Conservation (phyloP, 208 protist genomes). For the Trypanosoma scelopori region DNA sequence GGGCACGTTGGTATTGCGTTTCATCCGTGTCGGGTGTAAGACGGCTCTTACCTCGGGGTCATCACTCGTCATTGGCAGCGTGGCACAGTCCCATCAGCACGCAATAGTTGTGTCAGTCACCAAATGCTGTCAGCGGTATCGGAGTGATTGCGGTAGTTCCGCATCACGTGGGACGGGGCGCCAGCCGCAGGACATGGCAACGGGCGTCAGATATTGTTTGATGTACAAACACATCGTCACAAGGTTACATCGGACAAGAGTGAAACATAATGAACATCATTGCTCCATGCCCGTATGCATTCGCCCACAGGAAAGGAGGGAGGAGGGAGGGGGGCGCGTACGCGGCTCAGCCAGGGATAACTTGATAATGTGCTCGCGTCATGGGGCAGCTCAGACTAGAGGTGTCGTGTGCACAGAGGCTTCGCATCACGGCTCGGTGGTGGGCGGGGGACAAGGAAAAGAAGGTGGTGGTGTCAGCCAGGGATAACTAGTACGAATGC, state of each 20-base stretch:
- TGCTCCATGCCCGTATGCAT: not conserved
- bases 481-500: constrained; percentile 3
- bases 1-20: not conserved
- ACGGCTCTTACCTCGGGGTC: constrained; percentile 3
- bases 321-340: not conserved
- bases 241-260: constrained; percentile 12
- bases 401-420: constrained; percentile 20
- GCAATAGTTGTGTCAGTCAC: too few species aligned
- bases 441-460: too few species aligned
- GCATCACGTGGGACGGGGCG: not conserved
- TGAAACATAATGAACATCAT: constrained; percentile 18
- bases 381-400: constrained; percentile 5
- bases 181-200: not conserved
- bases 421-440: constrained; percentile 7
- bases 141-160: too few species aligned
- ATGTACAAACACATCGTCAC: constrained; percentile 5
- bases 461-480: not conserved
- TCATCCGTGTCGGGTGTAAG: constrained; percentile 2
- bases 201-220: not conserved
- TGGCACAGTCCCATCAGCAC: too few species aligned
- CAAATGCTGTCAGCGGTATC: too few species aligned
- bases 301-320: not conserved
- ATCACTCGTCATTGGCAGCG: not conserved
- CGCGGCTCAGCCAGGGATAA: constrained; percentile 1
- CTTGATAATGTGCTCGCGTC: constrained; percentile 1